Evolutionary conservation across 331 rosid species (phyloP), one percentile per base, ranked within the genome.

Genomic region (Arachis monticola): DNA sequence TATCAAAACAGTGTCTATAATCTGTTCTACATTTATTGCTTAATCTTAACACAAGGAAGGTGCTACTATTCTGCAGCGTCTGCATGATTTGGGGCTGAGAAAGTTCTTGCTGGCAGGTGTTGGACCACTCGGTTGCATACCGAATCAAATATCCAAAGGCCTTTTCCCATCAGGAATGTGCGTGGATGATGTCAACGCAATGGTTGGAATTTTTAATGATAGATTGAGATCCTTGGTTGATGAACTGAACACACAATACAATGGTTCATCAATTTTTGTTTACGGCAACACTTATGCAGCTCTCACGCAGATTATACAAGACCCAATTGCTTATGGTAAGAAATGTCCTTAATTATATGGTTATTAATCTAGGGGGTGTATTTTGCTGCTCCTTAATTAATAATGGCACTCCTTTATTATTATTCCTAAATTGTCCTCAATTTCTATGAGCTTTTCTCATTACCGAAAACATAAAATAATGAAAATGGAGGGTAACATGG

Each of bases 71-170:
- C 31, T 69, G 4, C 76, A 84, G 81, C 72, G 4, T 38, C 13
- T 81, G 11, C 88, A 40, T 13, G 32, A 42, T 48, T 55, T 81
- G 73, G 88, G 88, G 31, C 74, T 81, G 1, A 74, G 81, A 35
- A 84, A 73, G 32, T 81, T 81, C 70, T 69, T 81, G 12, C 32
- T 84, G 38, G 79, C 57, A 51, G 83, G 35, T 64, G 1, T 77
- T 70, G 85, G 77, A 56, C 83, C 85, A 55, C 83, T 81, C 55
- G 83, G 87, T 10, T 84, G 88, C 73, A 71, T 75, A 65, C 88
- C 85, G 0, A 66, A 61, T 9, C 88, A 81, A 61, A 64, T 80
- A 70, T 69, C 74, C 46, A 2, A 10, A 60, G 73, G 67, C 30
- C 2, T 11, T 58, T 35, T 11, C 38, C 83, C 71, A 6, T 13